Evolutionary conservation across 768 basidiomycete species (phyloP).

Genomic region (Auriscalpium vulgare): DNA sequence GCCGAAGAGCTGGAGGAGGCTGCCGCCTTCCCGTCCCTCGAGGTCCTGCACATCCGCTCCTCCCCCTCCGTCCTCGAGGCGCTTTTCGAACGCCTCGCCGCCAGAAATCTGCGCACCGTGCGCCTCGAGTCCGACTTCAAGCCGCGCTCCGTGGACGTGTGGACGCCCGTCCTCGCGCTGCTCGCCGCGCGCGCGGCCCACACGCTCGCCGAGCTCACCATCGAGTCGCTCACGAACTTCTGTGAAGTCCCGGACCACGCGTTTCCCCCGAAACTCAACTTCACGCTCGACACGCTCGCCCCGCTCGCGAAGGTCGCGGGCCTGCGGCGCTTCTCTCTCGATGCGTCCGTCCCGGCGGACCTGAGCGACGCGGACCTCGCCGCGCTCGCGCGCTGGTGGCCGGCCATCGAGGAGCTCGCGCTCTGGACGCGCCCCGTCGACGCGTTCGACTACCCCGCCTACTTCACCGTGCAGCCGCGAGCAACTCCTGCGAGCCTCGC

Average conservation of each 20-base stretch:
- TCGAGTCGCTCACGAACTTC: slow-evolving; percentile 13
- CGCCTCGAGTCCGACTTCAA: slow-evolving; percentile 15
- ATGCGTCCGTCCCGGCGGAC: slow-evolving; percentile 18
- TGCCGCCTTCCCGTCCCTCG: slow-evolving; percentile 10
- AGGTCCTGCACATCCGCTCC: slow-evolving; percentile 8
- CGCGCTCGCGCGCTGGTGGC: slow-evolving; percentile 22
- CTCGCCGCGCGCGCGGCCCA: slow-evolving; percentile 10
- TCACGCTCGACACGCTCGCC: slow-evolving; percentile 18
- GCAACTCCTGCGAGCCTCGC: slow-evolving; percentile 17
- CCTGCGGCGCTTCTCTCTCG: slow-evolving; percentile 20
- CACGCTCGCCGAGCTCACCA: slow-evolving; percentile 7
- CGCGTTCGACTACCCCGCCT: slow-evolving; percentile 11
- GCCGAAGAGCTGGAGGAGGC: slow-evolving; percentile 1
- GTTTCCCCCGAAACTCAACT: slow-evolving; percentile 14
- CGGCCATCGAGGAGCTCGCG: slow-evolving; percentile 18
- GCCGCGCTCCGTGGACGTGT: slow-evolving; percentile 12
- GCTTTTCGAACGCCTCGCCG: slow-evolving; percentile 5
- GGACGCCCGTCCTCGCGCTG: slow-evolving; percentile 11
- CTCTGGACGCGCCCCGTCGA: slow-evolving; percentile 18
- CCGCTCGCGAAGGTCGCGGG: slow-evolving; percentile 20
- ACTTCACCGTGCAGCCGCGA: slow-evolving; percentile 13
- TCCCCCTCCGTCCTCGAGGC: slow-evolving; percentile 7
- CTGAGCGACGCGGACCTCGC: slow-evolving; percentile 20
- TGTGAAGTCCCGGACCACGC: slow-evolving; percentile 13
- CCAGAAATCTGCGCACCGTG: slow-evolving; percentile 4